These are phyloP conservation scores for Fusarium sp. DNA, from an alignment of 2,329 filamentous ascomycete species.

Conservation along the genomic window DNA sequence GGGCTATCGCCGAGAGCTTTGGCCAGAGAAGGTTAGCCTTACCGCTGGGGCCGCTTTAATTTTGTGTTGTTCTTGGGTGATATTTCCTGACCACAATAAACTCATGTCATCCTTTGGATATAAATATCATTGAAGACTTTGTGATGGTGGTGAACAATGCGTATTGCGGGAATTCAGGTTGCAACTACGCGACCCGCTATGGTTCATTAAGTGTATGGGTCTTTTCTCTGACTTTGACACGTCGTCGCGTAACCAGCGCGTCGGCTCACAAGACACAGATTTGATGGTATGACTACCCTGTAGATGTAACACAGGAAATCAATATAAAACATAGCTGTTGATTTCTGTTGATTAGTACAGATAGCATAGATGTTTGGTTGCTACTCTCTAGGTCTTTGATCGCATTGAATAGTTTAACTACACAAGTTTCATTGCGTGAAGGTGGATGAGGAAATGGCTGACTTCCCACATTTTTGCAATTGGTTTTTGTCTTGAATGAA, in stretches of 20 bases:
- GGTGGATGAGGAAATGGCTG: too few species aligned
- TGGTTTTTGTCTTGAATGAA: too few species aligned
- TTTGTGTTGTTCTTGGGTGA: neutral
- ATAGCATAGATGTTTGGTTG: accelerated
- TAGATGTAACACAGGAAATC: accelerated
- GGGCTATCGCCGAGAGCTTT: neutral
- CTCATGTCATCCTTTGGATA: neutral
- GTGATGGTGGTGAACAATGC: neutral
- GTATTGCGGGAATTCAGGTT: neutral
- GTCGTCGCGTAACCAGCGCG: neutral
- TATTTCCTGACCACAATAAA: accelerated
- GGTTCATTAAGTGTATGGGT: neutral
- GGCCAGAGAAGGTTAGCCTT: neutral
- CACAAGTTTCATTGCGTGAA: accelerated
- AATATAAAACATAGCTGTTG: neutral
- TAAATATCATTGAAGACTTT: too few species aligned
- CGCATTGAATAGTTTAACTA: neutral
- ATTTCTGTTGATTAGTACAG: accelerated
- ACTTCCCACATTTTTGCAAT: too few species aligned
- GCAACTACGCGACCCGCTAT: neutral
- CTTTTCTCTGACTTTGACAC: neutral
- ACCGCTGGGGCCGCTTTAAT: neutral
- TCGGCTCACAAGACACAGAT: too few species aligned
- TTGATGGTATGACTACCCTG: neutral
- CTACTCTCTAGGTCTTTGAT: accelerated